Evolutionary conservation across 1,139 yeast genomes (phyloP).

Genomic region (Magnusiomyces tetraspermus): DNA sequence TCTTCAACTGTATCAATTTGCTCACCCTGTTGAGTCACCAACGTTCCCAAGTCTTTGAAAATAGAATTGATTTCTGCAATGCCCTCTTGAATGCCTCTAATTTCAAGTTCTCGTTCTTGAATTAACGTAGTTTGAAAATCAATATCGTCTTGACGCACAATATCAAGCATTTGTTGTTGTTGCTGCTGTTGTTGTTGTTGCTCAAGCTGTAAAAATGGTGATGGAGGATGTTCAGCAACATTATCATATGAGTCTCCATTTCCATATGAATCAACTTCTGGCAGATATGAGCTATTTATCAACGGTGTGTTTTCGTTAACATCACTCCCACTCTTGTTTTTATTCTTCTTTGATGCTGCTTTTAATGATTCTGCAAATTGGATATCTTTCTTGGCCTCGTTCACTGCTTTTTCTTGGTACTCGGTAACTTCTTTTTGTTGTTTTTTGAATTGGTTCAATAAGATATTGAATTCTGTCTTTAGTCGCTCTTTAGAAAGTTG

Average conservation of each 20-base stretch:
- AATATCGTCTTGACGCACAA: slow-evolving; percentile 53
- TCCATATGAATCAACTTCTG: slow-evolving; percentile 13
- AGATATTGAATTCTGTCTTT: slow-evolving; percentile 36
- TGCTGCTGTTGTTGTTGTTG: slow-evolving; percentile 31
- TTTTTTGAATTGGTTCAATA: slow-evolving; percentile 34
- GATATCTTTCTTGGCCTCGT: not conserved
- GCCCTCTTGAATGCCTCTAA: slow-evolving; percentile 63
- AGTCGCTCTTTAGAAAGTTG: slow-evolving; percentile 36
- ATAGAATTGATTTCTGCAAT: slow-evolving; percentile 77
- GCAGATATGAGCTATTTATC: slow-evolving; percentile 30
- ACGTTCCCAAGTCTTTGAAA: slow-evolving; percentile 65
- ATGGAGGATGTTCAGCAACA: slow-evolving; percentile 24
- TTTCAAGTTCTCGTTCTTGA: slow-evolving; percentile 65
- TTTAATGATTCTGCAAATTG: not conserved
- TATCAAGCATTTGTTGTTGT: slow-evolving; percentile 31
- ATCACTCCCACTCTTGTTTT: too few species aligned
- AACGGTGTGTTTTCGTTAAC: slow-evolving; percentile 29
- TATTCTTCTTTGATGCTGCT: slow-evolving; percentile 13
- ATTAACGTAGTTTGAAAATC: slow-evolving; percentile 63
- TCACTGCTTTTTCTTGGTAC: slow-evolving; percentile 3
- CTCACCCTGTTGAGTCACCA: slow-evolving; percentile 76
- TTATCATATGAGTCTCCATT: slow-evolving; percentile 25
- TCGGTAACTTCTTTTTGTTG: slow-evolving; percentile 22
- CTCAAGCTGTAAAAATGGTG: slow-evolving; percentile 14
- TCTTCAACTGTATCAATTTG: slow-evolving; percentile 78